Base-by-base conservation (phyloP, 176 grass and related monocot genomes). In the Avena sativa region DNA sequence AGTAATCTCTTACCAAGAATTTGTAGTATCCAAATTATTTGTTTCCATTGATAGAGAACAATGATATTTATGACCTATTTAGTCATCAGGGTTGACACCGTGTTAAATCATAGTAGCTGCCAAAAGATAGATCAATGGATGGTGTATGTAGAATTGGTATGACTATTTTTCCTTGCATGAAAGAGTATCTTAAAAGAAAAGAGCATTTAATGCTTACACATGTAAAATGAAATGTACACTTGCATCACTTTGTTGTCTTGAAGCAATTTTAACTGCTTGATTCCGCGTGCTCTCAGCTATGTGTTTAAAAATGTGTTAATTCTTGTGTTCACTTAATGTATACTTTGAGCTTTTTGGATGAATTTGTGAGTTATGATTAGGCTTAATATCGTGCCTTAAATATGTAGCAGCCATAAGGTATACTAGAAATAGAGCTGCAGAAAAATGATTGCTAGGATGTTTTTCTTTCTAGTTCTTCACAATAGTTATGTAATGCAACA, bases 41-140 rank as follows among this genome's bases (percentile, higher is more conserved):
- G 16, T 51, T 83, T 60, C 69, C 16, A n/a, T 85, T 38, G 28
- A 65, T 75, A 65, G 12, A 52, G 46, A 64, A 77, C 20, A 52
- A 52, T 85, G 23, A 65, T 12, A 85, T 64, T 85, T 65, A 65
- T 76, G 44, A 51, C 19, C 58, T 38, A 21, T 85, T 34, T 65
- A 63, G 44, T 76, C 0, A 7, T 38, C 57, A 65, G 51, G 71
- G 28, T 30, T 64, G 58, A 85, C 12, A 62, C 17, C 11, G 53
- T 51, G 17, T 52, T 84, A 84, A 46, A 76, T 76, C 25, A 32
- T 32, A 32, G 52, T 73, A 30, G 47, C 63, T 50, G 53, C 49
- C 26, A 21, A 81, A 52, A 75, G 16, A 10, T 34, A 36, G 47
- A 36, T 68, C 62, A 68, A 53, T 69, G 62, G 10, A 6, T 67